phyloP scores from a whole-genome alignment of 2,329 filamentous ascomycete species.

The Akanthomyces uredinophilus region DNA sequence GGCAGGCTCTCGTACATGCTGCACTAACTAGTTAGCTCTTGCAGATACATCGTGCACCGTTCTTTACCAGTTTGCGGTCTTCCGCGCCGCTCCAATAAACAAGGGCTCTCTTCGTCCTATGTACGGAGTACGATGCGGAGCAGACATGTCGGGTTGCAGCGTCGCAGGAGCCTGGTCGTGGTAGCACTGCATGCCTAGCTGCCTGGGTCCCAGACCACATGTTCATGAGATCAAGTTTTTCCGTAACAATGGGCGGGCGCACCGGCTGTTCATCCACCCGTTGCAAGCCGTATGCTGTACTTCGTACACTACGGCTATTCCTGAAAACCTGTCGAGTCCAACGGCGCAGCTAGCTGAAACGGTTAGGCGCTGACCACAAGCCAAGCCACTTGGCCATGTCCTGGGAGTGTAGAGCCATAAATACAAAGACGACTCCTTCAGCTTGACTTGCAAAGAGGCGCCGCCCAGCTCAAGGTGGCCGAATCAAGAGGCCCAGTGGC shows the following conservation, averaged over 20 bases:
- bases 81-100: not conserved
- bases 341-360: constrained; percentile 1
- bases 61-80: not conserved
- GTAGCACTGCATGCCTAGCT: constrained; percentile 2
- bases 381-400: not conserved
- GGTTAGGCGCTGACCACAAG: not conserved
- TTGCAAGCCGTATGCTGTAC: not conserved
- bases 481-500: not conserved
- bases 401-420: not conserved
- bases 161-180: not conserved
- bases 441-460: not conserved
- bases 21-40: not conserved
- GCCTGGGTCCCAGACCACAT: not conserved
- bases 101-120: not conserved
- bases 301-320: not conserved
- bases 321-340: not conserved
- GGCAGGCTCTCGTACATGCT: not conserved
- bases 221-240: constrained; percentile 1
- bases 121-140: not conserved
- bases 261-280: not conserved
- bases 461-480: not conserved
- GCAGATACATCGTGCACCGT: not conserved
- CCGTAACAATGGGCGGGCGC: not conserved
- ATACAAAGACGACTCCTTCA: not conserved
- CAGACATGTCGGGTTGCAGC: not conserved